These are phyloP conservation scores for Didymosphaeria variabile DNA, from an alignment of 2,329 filamentous ascomycete genomes.

Conservation along the genomic window DNA sequence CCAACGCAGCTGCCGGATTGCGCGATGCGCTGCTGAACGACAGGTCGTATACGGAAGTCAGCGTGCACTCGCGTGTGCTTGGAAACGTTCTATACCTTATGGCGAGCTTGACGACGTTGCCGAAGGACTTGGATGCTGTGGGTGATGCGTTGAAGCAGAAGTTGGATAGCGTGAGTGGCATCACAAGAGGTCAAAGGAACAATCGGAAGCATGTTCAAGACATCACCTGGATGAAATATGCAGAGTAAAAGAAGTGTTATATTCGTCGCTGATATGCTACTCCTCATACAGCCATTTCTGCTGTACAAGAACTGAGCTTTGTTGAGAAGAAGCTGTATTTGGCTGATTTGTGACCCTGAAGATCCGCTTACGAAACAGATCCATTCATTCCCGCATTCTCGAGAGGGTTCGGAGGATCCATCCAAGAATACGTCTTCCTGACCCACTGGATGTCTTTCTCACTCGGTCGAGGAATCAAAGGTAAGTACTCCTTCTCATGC, in stretches of 20 bases:
- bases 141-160: conserved; percentile 33
- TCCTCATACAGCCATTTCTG: not conserved
- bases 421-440: conserved; percentile 14
- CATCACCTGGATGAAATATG: not conserved
- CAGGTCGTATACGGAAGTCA: conserved; percentile 48
- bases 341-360: not conserved
- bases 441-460: conserved; percentile 7
- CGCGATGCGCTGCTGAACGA: conserved; percentile 59
- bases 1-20: conserved; percentile 62
- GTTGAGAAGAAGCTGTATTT: not conserved
- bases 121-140: conserved; percentile 26
- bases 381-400: not conserved
- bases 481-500: not conserved
- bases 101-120: conserved; percentile 56
- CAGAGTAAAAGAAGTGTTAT: not conserved
- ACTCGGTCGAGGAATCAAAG: not conserved
- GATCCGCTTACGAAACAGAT: not conserved
- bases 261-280: too few species aligned
- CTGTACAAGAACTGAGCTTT: not conserved
- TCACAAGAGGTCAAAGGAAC: not conserved
- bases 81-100: conserved; percentile 70
- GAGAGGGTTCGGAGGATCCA: not conserved
- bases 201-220: not conserved
- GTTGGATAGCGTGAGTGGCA: conserved; percentile 16
- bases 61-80: conserved; percentile 67